These are phyloP conservation scores for Gremmenia infestans DNA, from an alignment of 2,329 filamentous ascomycete species.

Conservation along the genomic window DNA sequence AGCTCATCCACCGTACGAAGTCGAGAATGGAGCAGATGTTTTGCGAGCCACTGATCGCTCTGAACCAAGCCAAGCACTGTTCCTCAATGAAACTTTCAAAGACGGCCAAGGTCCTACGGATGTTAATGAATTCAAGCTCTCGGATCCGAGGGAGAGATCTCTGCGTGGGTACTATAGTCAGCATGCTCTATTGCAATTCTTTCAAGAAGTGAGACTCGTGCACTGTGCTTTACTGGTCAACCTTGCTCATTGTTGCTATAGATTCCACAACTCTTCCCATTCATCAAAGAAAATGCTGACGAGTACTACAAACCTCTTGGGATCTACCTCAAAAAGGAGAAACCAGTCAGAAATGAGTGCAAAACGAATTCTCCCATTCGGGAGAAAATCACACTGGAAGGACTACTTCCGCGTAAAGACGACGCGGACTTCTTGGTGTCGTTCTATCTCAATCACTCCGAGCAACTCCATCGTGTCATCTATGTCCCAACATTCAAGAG, in stretches of 20 bases:
- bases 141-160: slow-evolving; percentile 14
- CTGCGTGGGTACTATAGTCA: slow-evolving; percentile 12
- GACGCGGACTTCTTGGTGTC: slow-evolving; percentile 4
- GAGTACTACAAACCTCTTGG: slow-evolving; percentile 10
- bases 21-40: neutral
- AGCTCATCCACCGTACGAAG: neutral
- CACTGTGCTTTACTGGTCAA: neutral
- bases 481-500: slow-evolving; percentile 10
- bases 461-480: slow-evolving; percentile 8
- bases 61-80: neutral
- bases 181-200: slow-evolving; percentile 8
- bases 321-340: slow-evolving; percentile 4
- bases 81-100: neutral
- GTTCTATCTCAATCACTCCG: slow-evolving; percentile 6
- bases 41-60: neutral
- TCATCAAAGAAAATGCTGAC: slow-evolving; percentile 9
- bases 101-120: neutral
- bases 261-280: slow-evolving; percentile 10
- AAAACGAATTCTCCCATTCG: neutral
- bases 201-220: slow-evolving; percentile 3
- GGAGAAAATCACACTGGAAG: neutral
- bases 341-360: neutral
- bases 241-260: neutral
- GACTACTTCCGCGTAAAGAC: slow-evolving; percentile 5
- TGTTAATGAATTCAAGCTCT: slow-evolving; percentile 2